Evolutionary conservation across 768 basidiomycete genomes (phyloP).

Genomic region (Amanita rimosa): DNA sequence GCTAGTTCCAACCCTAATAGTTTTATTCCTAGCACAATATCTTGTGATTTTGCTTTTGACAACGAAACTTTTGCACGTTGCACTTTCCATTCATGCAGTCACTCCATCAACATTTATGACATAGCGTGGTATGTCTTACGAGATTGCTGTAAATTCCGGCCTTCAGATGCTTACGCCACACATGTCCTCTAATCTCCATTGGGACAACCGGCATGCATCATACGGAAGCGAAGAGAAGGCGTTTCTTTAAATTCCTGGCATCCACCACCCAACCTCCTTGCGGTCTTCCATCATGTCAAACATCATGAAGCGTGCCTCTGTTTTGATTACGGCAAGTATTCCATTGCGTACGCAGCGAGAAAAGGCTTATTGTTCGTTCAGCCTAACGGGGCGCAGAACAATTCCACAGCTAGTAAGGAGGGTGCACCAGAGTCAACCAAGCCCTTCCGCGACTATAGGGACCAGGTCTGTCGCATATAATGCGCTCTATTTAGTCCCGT

Average conservation of each 20-base stretch:
- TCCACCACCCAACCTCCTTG: background rate
- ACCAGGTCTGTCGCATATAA: slow-evolving; percentile 21
- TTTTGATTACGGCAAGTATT: background rate
- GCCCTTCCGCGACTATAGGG: slow-evolving; percentile 29
- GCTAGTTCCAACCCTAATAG: background rate
- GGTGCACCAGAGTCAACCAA: slow-evolving; percentile 9
- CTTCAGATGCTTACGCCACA: background rate
- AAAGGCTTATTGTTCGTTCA: background rate
- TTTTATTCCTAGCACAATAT: background rate
- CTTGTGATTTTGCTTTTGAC: background rate
- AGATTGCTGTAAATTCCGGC: background rate
- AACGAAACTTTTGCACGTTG: background rate
- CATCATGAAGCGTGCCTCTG: slow-evolving; percentile 1
- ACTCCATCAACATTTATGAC: no score
- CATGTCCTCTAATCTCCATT: background rate
- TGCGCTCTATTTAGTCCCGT: background rate
- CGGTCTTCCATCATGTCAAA: background rate
- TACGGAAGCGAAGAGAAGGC: background rate
- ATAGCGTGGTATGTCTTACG: background rate
- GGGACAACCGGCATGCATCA: background rate
- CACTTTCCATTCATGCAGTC: no score
- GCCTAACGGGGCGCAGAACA: background rate
- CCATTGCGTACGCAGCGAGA: background rate
- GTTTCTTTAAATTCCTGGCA: background rate
- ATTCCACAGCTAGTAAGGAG: background rate